Evolutionary conservation across 139 green algal genomes (phyloP), one percentile per base, ranked within the genome.

Genomic region (Picocystis salinarum): DNA sequence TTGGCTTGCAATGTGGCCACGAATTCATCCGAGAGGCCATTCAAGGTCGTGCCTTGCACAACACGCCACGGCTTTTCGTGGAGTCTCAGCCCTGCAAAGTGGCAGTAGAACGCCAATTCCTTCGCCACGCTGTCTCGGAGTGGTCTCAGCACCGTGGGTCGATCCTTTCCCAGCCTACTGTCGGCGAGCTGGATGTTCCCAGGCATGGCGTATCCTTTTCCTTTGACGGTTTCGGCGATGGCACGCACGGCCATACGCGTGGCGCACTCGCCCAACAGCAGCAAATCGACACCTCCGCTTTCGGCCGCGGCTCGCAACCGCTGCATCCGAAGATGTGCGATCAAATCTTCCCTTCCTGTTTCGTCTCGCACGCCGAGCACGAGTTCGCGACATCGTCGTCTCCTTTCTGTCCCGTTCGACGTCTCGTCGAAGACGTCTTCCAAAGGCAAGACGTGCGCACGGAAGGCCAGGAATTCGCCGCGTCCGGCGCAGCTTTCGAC

Each of bases 301-400:
- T 12, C 26, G 0, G 69, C 65, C 1, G 40, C 25, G 6, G 40
- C 29, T 6, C 62, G 55, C 45, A 88, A 55, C 50, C 80, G 52
- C 3, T 39, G 27, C 10, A 46, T n/a, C 12, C 66, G 59, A 48
- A 88, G 56, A 36, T 59, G n/a, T 5, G n/a, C 25, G 6, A 71
- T 22, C 10, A 87, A 27, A 45, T 87, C 77, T 33, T 78, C 64
- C 1, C 52, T 42, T 4, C 65, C 77, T 12, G 77, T 85, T 28
- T 48, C 12, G 28, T 88, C 77, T 1, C 19, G 2, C 23, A 82
- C 63, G 4, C 50, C 36, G 56, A 69, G 47, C 7, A 34, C 2
- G n/a, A n/a, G n/a, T n/a, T n/a, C n/a, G n/a, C n/a, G n/a, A n/a
- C n/a, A n/a, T n/a, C n/a, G n/a, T n/a, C n/a, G n/a, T n/a, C n/a